Evolutionary conservation across 1,139 yeast species (phyloP), one percentile per base, ranked within the genome.

Genomic region (Suhomyces maxii): DNA sequence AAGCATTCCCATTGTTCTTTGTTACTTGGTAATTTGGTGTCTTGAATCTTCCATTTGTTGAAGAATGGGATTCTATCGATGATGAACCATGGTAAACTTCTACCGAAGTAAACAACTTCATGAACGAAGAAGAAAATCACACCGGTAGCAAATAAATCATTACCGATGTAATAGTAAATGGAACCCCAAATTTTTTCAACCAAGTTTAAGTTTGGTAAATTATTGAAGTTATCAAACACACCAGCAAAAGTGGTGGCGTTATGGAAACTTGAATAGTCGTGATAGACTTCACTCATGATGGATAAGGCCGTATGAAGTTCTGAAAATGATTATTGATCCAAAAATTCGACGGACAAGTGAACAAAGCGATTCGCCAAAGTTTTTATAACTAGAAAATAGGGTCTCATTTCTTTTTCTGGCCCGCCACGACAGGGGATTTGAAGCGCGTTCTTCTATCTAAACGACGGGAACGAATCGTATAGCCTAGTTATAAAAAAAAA

Each of bases 1-100:
- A 73, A 63, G 55, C 79, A 74, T 53, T 74, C 79, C 79, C 79
- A 74, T 53, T 74, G 79, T 53, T 74, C 79, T 49, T 63, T 54
- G 41, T 60, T 58, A n/a, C 73, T 62, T 9, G 78, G 77, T 23
- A 73, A 48, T 52, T 73, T 73, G 32, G 68, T 65, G 30, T 67
- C 73, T 56, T 74, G 79, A 44, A 75, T 74, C 57, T 73, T 74
- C 64, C 69, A 75, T 52, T 59, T 64, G 49, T 61, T 61, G 61
- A 75, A 74, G 55, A 59, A 72, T 13, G 77, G 73, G 39, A 73
- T 71, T 48, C 65, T 60, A 55, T 73, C 79, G 46, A 75, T 71
- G 23, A 73, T 64, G 48, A 61, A 63, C 77, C 78, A 75, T n/a
- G 79, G 79, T 40, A 74, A 51, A 51, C 77, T 71, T 54, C 79